Base-by-base conservation (phyloP, 208 protist genomes). In the Acanthamoeba triangularis region DNA sequence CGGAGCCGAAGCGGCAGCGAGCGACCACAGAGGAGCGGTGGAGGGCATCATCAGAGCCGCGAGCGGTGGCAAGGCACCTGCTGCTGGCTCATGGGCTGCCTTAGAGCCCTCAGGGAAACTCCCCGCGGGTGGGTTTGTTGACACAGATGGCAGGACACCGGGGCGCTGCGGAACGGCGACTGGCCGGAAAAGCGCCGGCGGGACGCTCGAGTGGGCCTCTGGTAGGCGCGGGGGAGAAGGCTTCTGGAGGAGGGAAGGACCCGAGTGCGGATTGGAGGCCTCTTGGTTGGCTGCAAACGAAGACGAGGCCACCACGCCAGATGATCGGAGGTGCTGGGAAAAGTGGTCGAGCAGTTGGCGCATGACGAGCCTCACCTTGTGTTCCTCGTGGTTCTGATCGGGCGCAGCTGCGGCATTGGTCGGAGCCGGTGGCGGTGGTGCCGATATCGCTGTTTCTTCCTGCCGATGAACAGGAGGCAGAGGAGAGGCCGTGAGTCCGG, bases 271-370 rank as follows among this genome's bases (percentile, higher is more conserved):
- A 18, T 18, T 1, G 52, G 52, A 63, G 6, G 23, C 5, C 3
- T 63, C 5, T 16, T 63, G 0, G 56, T 63, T 63, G 56, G 23
- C 20, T 14, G 56, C 20, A 63, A 14, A 16, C 20, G 56, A 63
- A 1, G 56, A 63, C 7, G 56, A 63, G 56, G 11, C 56, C 56
- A n/a, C n/a, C n/a, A n/a, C n/a, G 0, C 3, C 23, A 25, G 23
- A 16, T 67, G 61, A 30, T 67, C 5, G 61, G 7, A 67, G 18
- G 69, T 78, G 69, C 11, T 44, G 30, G 11, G 33, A 20, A 25
- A 78, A 78, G 33, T 44, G 69, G 69, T 78, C 30, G 14, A 78
- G 69, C n/a, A 78, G 69, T 30, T 78, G 69, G 8, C 33, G 69
- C 69, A 78, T 78, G n/a, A 78, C 69, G 25, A 30, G 8, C 33